phyloP scores from a whole-genome alignment of 2,329 filamentous ascomycete genomes.

The Rutstroemia sp. region DNA sequence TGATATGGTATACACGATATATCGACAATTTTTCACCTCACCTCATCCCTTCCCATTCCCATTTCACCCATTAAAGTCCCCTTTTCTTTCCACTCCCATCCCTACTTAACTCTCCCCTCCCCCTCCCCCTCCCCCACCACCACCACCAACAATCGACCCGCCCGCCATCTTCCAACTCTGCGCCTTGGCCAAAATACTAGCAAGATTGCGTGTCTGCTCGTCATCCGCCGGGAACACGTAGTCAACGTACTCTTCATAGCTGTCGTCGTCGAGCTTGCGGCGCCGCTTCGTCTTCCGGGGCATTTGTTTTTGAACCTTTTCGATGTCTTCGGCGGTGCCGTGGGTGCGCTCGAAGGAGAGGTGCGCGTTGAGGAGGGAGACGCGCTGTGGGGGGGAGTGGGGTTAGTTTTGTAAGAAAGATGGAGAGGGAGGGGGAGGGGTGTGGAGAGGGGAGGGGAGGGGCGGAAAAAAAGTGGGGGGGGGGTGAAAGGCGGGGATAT shows the following conservation, averaged over 20 bases:
- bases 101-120: too few relatives aligned
- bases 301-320: conserved; percentile 87
- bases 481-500: too few relatives aligned
- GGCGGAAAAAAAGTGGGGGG: too few relatives aligned
- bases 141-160: conserved; percentile 14
- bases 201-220: conserved; percentile 73
- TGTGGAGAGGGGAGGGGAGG: too few relatives aligned
- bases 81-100: too few relatives aligned
- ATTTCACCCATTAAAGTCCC: too few relatives aligned
- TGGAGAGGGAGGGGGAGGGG: too few relatives aligned
- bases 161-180: conserved; percentile 54
- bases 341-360: conserved; percentile 84
- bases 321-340: conserved; percentile 66
- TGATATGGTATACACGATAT: too few relatives aligned
- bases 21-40: too few relatives aligned
- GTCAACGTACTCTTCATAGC: conserved; percentile 94
- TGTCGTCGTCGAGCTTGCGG: conserved; percentile 84
- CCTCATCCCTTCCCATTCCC: too few relatives aligned
- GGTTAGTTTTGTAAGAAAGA: too few relatives aligned
- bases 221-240: conserved; percentile 97
- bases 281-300: conserved; percentile 87
- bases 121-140: neutral
- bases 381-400: conserved; percentile 42
- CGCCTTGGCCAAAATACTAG: conserved; percentile 76
- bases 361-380: conserved; percentile 86